Conservation (phyloP, 2,329 filamentous ascomycete genomes). For the Colletotrichum sojae region DNA sequence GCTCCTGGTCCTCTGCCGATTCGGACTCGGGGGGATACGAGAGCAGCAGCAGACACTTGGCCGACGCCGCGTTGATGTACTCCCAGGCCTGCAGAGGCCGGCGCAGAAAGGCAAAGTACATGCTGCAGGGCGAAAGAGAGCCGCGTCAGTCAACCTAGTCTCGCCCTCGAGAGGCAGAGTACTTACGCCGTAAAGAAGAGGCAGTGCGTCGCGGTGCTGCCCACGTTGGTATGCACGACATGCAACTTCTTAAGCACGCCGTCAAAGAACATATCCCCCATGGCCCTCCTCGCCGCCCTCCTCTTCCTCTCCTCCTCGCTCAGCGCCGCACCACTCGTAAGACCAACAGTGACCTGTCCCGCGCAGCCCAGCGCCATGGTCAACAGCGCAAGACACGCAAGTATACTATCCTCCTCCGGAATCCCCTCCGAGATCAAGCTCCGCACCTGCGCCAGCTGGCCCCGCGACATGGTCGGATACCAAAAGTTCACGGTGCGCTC, state of each 20-base stretch:
- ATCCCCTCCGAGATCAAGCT: slow-evolving; percentile 50
- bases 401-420: slow-evolving; percentile 53
- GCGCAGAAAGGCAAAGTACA: slow-evolving; percentile 66
- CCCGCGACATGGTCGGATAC: slow-evolving; percentile 64
- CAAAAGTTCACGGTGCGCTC: slow-evolving; percentile 65
- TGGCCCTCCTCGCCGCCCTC: slow-evolving; percentile 50
- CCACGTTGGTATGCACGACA: slow-evolving; percentile 61
- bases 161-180: neutral
- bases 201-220: slow-evolving; percentile 62
- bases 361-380: slow-evolving; percentile 64
- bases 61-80: slow-evolving; percentile 63
- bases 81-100: slow-evolving; percentile 67
- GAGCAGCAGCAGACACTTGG: slow-evolving; percentile 64
- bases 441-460: slow-evolving; percentile 53
- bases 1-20: slow-evolving; percentile 59
- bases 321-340: slow-evolving; percentile 42
- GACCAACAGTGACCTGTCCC: slow-evolving; percentile 54
- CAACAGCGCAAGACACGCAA: slow-evolving; percentile 60
- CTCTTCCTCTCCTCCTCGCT: slow-evolving; percentile 48
- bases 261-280: slow-evolving; percentile 62
- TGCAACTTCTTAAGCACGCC: slow-evolving; percentile 61
- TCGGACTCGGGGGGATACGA: slow-evolving; percentile 57
- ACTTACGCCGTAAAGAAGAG: slow-evolving; percentile 65
- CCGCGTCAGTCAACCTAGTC: neutral
- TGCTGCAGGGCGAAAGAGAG: slow-evolving; percentile 42